These are phyloP conservation scores for Madurella mycetomatis DNA, from an alignment of 2,329 filamentous ascomycete genomes.

Conservation along the genomic window DNA sequence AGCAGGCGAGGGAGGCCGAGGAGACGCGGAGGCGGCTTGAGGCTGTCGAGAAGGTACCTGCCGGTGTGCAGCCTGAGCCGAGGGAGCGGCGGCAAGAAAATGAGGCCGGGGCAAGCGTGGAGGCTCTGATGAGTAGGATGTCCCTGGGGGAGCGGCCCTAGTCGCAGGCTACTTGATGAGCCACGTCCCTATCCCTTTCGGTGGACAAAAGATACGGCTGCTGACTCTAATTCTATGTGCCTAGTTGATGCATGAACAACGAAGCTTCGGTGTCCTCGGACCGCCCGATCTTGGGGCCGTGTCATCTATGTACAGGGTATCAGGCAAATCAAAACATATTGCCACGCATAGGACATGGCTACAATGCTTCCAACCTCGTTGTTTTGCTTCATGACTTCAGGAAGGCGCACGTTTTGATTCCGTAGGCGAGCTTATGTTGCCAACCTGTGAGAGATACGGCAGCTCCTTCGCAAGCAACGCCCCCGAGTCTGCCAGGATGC, in stretches of 20 bases:
- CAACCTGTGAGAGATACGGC: background rate
- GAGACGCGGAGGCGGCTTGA: slow-evolving; percentile 47
- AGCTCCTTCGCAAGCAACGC: background rate
- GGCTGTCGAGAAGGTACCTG: slow-evolving; percentile 38
- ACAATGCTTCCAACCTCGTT: background rate
- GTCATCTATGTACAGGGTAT: background rate
- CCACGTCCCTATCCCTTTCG: background rate
- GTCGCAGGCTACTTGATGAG: slow-evolving; percentile 16
- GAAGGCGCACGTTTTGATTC: background rate
- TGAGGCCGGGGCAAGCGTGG: slow-evolving; percentile 18
- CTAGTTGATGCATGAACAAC: slow-evolving; percentile 14
- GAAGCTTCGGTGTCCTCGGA: no score
- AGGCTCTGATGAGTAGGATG: slow-evolving; percentile 34
- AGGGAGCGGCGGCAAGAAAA: slow-evolving; percentile 31
- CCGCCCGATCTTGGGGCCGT: background rate
- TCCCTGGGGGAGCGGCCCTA: slow-evolving; percentile 33
- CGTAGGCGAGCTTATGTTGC: background rate
- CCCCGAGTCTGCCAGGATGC: background rate
- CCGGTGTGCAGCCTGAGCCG: background rate
- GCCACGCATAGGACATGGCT: no score
- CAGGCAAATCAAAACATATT: background rate
- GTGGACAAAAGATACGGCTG: slow-evolving; percentile 3
- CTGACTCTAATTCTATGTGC: slow-evolving; percentile 9
- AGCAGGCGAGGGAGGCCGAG: slow-evolving; percentile 43
- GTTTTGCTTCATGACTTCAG: background rate